Evolutionary conservation across 306 rosid species (phyloP), one percentile per base, ranked within the genome.

Genomic region (Cicer arietinum): DNA sequence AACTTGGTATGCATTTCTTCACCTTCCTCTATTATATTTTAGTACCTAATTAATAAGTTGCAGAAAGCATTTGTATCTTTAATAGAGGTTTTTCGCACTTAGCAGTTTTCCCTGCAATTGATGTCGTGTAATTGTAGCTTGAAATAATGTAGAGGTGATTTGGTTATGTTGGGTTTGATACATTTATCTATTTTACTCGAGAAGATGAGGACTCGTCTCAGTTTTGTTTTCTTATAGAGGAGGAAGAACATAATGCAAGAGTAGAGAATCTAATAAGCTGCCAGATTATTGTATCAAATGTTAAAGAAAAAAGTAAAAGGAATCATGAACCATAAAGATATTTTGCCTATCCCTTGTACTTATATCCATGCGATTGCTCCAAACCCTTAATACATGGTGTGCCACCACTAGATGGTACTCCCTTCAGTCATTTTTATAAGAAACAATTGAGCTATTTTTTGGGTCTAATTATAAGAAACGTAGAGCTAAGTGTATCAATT

Each of bases 1-100:
- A 94, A 86, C 99, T 94, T 47, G 99, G 99, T 94, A 85, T 16
- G 35, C 50, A 42, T 41, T 64, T 73, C 56, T 40, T 45, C 40
- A 75, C 66, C 17, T 66, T 48, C 10, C 3, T 65, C 48, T 14
- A 5, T 58, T 46, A 73, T 43, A 54, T 18, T 51, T 43, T 13
- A 5, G 42, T 45, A 17, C 47, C 52, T 43, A 56, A 63, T 78
- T 22, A 57, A 14, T 44, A 42, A 30, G 40, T 60, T 57, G 53
- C 11, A 61, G 4, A 61, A 51, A 22, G 13, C 77, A 66, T 42
- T 58, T 37, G 10, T 54, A 1, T 63, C 14, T 41, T 48, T 8
- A 45, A 44, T 39, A 3, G 50, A 54, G n/a, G 3, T 48, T 25
- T 47, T 64, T 41, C 11, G 13, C 3, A 57, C n/a, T 64, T 17